Percentiles rank a stretch among this genome's conserved stretches.
phyloP scores from a whole-genome alignment of 148 eudicot species.

The Cornus suecica region DNA sequence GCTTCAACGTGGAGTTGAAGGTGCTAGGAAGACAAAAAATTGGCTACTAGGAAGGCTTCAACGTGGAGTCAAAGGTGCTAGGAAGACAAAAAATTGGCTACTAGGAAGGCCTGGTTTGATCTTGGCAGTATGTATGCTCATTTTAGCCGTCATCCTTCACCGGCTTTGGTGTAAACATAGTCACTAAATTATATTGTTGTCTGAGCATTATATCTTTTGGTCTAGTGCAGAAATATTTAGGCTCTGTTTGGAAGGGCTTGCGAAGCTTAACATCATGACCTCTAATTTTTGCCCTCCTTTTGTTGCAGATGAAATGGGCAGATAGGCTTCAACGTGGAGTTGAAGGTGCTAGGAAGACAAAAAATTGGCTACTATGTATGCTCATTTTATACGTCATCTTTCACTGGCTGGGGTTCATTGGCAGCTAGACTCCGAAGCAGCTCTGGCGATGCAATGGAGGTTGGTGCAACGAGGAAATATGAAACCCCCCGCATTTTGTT shows the following conservation, averaged over 20 bases:
- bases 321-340: too few species aligned
- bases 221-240: background rate
- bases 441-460: background rate
- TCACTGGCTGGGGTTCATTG: slow-evolving; percentile 80
- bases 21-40: too few species aligned
- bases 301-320: slow-evolving; percentile 89
- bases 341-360: too few species aligned
- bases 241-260: too few species aligned
- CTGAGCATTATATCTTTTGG: too few species aligned
- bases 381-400: slow-evolving; percentile 73
- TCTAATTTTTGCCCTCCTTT: background rate
- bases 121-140: slow-evolving; percentile 74
- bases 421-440: slow-evolving; percentile 30
- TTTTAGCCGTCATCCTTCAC: slow-evolving; percentile 79
- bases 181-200: too few species aligned
- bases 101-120: slow-evolving; percentile 83
- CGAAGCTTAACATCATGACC: background rate
- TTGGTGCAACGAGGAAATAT: background rate
- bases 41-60: too few species aligned
- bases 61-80: slow-evolving; percentile 66
- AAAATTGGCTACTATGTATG: too few species aligned
- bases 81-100: slow-evolving; percentile 92
- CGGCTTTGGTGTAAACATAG: slow-evolving; percentile 3
- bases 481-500: background rate
- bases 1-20: too few species aligned